phyloP scores from a whole-genome alignment of 495 filamentous ascomycete genomes.

The Xylaria bambusicola region DNA sequence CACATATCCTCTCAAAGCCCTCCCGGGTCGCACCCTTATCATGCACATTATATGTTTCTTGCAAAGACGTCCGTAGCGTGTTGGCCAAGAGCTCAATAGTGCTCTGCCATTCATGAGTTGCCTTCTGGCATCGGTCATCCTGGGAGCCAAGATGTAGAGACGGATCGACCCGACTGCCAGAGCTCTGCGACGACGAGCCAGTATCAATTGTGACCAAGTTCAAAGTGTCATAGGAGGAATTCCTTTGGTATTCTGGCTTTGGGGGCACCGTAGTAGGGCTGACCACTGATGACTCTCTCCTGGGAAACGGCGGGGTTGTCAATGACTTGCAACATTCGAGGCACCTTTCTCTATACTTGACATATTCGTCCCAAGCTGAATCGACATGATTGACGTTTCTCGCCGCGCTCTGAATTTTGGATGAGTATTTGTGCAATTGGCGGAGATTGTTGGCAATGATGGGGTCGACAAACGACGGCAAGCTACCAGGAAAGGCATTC shows the following conservation, averaged over 20 bases:
- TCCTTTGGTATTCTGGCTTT: neutral
- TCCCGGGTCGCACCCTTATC: constrained; percentile 32
- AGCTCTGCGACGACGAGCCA: constrained; percentile 7
- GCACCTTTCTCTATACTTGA: constrained; percentile 29
- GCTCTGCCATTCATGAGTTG: constrained; percentile 35
- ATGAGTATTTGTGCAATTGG: constrained; percentile 29
- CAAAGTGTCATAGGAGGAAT: neutral
- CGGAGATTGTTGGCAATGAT: constrained; percentile 23
- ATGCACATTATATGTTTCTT: constrained; percentile 33
- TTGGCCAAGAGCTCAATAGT: constrained; percentile 32
- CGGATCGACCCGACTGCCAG: neutral
- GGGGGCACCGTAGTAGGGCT: constrained; percentile 15
- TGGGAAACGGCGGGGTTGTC: neutral
- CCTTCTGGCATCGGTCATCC: constrained; percentile 21
- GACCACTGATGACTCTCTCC: neutral
- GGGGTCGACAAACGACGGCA: constrained; percentile 12
- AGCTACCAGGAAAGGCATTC: constrained; percentile 6
- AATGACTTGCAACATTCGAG: constrained; percentile 29
- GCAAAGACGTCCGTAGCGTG: constrained; percentile 28
- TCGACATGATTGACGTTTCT: constrained; percentile 32
- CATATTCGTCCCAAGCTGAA: constrained; percentile 33
- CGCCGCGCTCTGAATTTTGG: constrained; percentile 28
- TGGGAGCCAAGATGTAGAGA: neutral
- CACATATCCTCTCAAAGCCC: constrained; percentile 29
- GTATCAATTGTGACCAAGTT: neutral